Conservation (phyloP, 2,329 filamentous ascomycete genomes). For the Periglandula ipomoeae region DNA sequence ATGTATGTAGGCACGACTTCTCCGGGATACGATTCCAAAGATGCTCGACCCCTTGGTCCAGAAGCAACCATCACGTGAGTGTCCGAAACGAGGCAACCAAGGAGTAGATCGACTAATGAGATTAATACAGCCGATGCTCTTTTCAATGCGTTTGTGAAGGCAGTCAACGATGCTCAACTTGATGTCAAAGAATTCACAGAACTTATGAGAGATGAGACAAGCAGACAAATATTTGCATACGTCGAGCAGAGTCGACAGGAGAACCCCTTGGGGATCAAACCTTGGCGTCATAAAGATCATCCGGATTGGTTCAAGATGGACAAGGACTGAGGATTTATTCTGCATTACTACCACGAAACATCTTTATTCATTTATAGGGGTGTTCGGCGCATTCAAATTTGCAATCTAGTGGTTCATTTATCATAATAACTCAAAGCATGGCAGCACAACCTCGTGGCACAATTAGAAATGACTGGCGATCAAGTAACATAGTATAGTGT, state of each 20-base stretch:
- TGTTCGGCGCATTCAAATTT: no score
- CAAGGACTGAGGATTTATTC: slow-evolving; percentile 16
- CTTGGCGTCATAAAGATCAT: slow-evolving; percentile 50
- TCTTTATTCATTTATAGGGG: neutral
- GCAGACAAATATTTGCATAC: slow-evolving; percentile 40
- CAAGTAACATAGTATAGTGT: no score
- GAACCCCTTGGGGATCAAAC: slow-evolving; percentile 47
- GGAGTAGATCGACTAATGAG: slow-evolving; percentile 4
- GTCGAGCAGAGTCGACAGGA: slow-evolving; percentile 43
- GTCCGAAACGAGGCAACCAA: neutral
- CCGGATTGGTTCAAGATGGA: slow-evolving; percentile 45
- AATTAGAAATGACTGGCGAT: no score
- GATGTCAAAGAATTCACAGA: slow-evolving; percentile 44
- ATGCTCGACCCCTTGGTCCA: slow-evolving; percentile 39
- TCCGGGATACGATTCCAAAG: slow-evolving; percentile 28
- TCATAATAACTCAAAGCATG: no score
- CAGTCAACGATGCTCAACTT: slow-evolving; percentile 35
- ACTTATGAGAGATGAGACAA: slow-evolving; percentile 36
- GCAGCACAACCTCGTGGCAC: no score
- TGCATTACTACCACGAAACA: neutral
- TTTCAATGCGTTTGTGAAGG: slow-evolving; percentile 37
- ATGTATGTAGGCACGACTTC: slow-evolving; percentile 24
- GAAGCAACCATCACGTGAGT: slow-evolving; percentile 43
- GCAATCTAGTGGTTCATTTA: no score
- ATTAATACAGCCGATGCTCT: slow-evolving; percentile 36